phyloP scores from a whole-genome alignment of 208 protist genomes.

The Acanthamoeba healyi region DNA sequence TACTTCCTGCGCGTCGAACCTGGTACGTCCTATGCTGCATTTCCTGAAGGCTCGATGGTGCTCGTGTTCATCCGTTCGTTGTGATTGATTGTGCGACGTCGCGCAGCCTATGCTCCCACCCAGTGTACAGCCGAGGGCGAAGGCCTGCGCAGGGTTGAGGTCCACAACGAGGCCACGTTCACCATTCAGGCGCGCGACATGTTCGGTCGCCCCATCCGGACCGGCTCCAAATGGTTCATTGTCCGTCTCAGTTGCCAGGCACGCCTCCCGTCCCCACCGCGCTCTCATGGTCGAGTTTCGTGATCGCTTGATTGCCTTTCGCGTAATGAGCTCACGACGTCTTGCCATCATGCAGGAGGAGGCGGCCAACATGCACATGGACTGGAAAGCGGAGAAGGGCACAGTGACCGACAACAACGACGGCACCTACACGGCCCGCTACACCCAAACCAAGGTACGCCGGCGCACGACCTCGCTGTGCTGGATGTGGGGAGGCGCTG shows the following conservation, averaged over 20 bases:
- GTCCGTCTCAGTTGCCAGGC: not conserved
- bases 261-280: not conserved
- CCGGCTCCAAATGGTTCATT: not conserved
- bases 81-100: not conserved
- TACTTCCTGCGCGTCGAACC: conserved; percentile 11
- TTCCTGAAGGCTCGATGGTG: no score
- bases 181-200: conserved; percentile 2
- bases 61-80: not conserved
- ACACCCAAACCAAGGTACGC: not conserved
- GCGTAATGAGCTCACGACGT: not conserved
- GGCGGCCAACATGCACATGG: not conserved
- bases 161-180: not conserved
- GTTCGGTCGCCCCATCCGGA: not conserved
- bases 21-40: not conserved
- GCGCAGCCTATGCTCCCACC: not conserved
- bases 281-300: no score
- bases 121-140: not conserved
- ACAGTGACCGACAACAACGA: not conserved
- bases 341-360: no score
- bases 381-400: not conserved
- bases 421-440: conserved; percentile 8
- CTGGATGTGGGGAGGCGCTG: no score
- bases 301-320: not conserved
- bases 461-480: not conserved
- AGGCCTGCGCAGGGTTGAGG: not conserved